Evolutionary conservation across 2,329 filamentous ascomycete species (phyloP).

Genomic region (Lachnellula subtilissima): DNA sequence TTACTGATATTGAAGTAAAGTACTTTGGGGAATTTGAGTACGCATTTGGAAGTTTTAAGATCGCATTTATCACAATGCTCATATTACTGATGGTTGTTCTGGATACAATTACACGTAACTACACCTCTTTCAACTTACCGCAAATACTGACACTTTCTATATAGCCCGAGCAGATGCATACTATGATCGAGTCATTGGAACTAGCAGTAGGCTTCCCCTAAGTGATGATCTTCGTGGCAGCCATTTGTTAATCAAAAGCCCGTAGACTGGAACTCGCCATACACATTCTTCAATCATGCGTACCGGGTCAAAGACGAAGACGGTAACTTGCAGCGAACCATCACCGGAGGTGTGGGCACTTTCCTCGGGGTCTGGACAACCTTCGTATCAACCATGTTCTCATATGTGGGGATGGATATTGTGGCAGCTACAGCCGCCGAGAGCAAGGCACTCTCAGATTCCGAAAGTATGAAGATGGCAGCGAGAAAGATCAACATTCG

Average conservation of each 20-base stretch:
- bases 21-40: constrained; percentile 37
- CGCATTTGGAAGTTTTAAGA: constrained; percentile 35
- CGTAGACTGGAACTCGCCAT: constrained; percentile 34
- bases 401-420: constrained; percentile 38
- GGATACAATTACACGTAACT: constrained; percentile 34
- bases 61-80: constrained; percentile 34
- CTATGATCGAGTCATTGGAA: constrained; percentile 33
- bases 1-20: constrained; percentile 2
- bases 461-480: constrained; percentile 39
- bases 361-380: constrained; percentile 38
- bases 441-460: constrained; percentile 32
- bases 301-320: constrained; percentile 33
- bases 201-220: constrained; percentile 30
- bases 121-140: neutral
- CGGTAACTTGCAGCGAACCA: constrained; percentile 28
- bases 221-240: neutral
- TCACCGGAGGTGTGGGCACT: constrained; percentile 33
- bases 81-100: constrained; percentile 37
- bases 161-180: constrained; percentile 35
- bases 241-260: neutral
- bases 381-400: constrained; percentile 35
- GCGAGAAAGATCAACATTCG: constrained; percentile 37
- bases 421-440: constrained; percentile 37
- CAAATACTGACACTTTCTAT: constrained; percentile 6
- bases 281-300: constrained; percentile 34